Evolutionary conservation across 2,329 filamentous ascomycete species (phyloP).

Genomic region (Huntiella abstrusa): DNA sequence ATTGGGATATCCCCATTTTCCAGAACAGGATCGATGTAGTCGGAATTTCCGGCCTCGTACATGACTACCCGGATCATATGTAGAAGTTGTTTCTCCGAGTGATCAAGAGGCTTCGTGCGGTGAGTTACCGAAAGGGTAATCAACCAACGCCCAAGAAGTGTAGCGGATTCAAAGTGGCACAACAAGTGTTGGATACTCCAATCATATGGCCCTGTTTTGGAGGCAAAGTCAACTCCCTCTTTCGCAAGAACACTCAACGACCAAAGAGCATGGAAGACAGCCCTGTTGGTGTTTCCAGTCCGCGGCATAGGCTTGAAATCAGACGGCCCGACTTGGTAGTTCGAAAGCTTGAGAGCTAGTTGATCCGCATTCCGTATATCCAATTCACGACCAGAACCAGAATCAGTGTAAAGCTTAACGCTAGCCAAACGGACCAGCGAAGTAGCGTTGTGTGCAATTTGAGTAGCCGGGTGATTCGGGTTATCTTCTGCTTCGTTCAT

Average conservation of each 20-base stretch:
- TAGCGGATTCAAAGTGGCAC: constrained; percentile 42
- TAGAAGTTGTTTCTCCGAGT: constrained; percentile 35
- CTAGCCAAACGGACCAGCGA: constrained; percentile 41
- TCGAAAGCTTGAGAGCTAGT: constrained; percentile 38
- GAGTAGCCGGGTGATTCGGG: constrained; percentile 26
- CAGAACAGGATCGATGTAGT: constrained; percentile 38
- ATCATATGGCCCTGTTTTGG: constrained; percentile 39
- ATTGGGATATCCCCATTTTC: constrained; percentile 17
- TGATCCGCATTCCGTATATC: constrained; percentile 44
- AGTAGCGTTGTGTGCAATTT: constrained; percentile 47
- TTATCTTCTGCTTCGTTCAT: constrained; percentile 14
- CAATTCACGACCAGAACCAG: constrained; percentile 41
- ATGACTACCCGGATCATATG: constrained; percentile 39
- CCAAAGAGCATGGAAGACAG: constrained; percentile 49
- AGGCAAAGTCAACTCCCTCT: constrained; percentile 41
- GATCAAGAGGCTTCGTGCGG: constrained; percentile 29
- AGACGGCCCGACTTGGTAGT: constrained; percentile 3
- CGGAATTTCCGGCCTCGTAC: constrained; percentile 43
- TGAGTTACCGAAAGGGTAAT: constrained; percentile 34
- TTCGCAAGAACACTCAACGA: constrained; percentile 49
- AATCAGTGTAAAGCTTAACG: constrained; percentile 47
- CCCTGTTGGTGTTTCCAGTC: constrained; percentile 39
- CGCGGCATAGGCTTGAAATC: constrained; percentile 28
- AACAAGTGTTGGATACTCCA: constrained; percentile 46
- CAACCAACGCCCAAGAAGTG: constrained; percentile 42